These are phyloP conservation scores for Rauvolfia tetraphylla DNA, from an alignment of 257 asterid species.

Conservation along the genomic window DNA sequence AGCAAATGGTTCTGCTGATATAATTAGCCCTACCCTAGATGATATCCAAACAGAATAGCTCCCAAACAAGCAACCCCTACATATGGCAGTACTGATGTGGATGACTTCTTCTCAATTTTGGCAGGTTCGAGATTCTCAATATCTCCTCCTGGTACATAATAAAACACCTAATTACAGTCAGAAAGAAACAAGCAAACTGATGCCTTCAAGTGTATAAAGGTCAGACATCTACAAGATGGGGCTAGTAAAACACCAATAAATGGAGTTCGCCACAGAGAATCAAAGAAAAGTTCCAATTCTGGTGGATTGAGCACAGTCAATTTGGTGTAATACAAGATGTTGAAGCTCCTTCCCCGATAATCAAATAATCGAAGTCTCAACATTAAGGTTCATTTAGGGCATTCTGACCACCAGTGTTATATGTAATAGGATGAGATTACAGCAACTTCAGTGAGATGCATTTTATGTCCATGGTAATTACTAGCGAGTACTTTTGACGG, in stretches of 20 bases:
- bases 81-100: slow-evolving; percentile 81
- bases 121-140: slow-evolving; percentile 52
- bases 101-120: slow-evolving; percentile 51
- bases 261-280: background rate
- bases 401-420: background rate
- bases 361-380: background rate
- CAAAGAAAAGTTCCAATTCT: background rate
- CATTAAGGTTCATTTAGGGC: background rate
- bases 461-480: background rate
- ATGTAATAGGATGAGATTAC: background rate
- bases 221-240: background rate
- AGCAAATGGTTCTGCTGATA: background rate
- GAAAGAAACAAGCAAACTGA: slow-evolving; percentile 7
- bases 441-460: background rate
- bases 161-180: slow-evolving; percentile 11
- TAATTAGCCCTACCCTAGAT: slow-evolving; percentile 66
- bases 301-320: background rate
- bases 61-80: slow-evolving; percentile 95
- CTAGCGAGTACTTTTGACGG: background rate
- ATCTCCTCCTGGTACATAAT: slow-evolving; percentile 52
- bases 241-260: background rate
- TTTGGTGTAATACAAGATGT: background rate
- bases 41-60: slow-evolving; percentile 88
- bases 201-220: background rate
- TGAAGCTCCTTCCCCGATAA: background rate